Percentiles rank a stretch among this genome's conserved stretches.
Evolutionary conservation across 352 stramenopile species (phyloP).

Genomic region (Pythium sp.): DNA sequence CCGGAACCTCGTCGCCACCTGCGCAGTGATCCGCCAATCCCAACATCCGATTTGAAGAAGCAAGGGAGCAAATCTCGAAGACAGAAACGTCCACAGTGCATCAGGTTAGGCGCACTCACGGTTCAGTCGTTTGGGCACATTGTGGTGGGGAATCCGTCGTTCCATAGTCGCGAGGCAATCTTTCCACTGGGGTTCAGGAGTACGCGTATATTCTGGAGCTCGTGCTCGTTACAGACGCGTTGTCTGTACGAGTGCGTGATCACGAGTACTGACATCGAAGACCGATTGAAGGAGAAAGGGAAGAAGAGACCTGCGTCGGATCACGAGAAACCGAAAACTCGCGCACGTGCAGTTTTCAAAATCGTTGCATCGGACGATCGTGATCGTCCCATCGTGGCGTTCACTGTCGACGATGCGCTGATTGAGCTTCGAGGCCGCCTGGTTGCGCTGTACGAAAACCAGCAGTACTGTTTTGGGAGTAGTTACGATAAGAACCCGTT

Average conservation of each 20-base stretch:
- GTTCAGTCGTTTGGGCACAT: slow-evolving; percentile 81
- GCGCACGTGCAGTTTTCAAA: slow-evolving; percentile 58
- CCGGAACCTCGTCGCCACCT: slow-evolving; percentile 38
- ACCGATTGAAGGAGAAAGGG: slow-evolving; percentile 20
- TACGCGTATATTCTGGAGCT: slow-evolving; percentile 93
- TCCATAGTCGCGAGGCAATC: slow-evolving; percentile 86
- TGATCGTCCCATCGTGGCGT: slow-evolving; percentile 60
- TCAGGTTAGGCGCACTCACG: slow-evolving; percentile 73
- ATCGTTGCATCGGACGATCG: slow-evolving; percentile 75
- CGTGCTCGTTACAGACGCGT: slow-evolving; percentile 38
- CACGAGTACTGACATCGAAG: slow-evolving; percentile 72
- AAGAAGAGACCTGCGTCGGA: slow-evolving; percentile 4
- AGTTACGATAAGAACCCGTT: slow-evolving; percentile 59
- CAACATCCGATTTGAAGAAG: slow-evolving; percentile 60
- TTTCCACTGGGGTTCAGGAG: slow-evolving; percentile 89
- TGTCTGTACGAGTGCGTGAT: slow-evolving; percentile 92
- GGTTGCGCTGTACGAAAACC: slow-evolving; percentile 70
- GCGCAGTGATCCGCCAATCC: slow-evolving; percentile 39
- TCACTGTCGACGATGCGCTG: slow-evolving; percentile 62
- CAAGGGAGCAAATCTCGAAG: slow-evolving; percentile 44
- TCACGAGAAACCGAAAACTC: slow-evolving; percentile 3
- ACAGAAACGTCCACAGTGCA: slow-evolving; percentile 50
- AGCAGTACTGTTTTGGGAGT: slow-evolving; percentile 30
- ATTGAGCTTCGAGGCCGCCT: slow-evolving; percentile 70
- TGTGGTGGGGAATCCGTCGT: slow-evolving; percentile 75